Evolutionary conservation across 495 filamentous ascomycete genomes (phyloP).

Genomic region (Evernia prunastri): DNA sequence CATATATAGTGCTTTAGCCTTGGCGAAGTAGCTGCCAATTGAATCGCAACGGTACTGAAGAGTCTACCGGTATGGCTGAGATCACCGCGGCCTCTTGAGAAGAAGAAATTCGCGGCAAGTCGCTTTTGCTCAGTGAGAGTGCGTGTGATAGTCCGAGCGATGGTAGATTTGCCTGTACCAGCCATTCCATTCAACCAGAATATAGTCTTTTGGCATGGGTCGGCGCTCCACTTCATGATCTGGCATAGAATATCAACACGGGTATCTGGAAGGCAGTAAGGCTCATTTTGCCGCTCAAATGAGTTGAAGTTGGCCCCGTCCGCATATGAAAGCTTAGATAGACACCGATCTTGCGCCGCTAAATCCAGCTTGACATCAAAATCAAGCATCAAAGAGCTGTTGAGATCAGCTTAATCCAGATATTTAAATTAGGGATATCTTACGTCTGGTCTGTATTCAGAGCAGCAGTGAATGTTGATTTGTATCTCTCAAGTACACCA

Average conservation of each 20-base stretch:
- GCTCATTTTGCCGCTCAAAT: constrained; percentile 25
- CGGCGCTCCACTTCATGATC: constrained; percentile 32
- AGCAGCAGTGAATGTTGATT: constrained; percentile 12
- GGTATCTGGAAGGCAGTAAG: constrained; percentile 32
- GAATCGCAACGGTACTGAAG: constrained; percentile 42
- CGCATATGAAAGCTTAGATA: constrained; percentile 17
- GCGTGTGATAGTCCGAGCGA: constrained; percentile 31
- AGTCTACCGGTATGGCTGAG: constrained; percentile 36
- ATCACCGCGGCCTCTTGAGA: constrained; percentile 44
- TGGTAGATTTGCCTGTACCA: constrained; percentile 41
- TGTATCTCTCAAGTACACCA: constrained; percentile 31
- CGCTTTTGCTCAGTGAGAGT: constrained; percentile 19
- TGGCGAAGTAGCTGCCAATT: constrained; percentile 35
- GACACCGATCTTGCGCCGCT: constrained; percentile 9
- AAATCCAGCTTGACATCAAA: constrained; percentile 3
- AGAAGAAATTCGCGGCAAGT: constrained; percentile 46
- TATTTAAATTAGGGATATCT: neutral
- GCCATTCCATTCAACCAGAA: constrained; percentile 42
- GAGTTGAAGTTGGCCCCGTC: constrained; percentile 26
- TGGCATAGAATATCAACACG: constrained; percentile 31
- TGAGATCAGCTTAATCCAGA: neutral
- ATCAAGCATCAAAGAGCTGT: neutral
- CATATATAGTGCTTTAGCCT: constrained; percentile 29
- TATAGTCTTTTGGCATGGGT: constrained; percentile 43
- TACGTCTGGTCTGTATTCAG: neutral